A percentile compares a stretch with the other conserved stretches of the same genome.
phyloP scores from a whole-genome alignment of 495 filamentous ascomycete genomes.

The Corynascus novoguineensis region DNA sequence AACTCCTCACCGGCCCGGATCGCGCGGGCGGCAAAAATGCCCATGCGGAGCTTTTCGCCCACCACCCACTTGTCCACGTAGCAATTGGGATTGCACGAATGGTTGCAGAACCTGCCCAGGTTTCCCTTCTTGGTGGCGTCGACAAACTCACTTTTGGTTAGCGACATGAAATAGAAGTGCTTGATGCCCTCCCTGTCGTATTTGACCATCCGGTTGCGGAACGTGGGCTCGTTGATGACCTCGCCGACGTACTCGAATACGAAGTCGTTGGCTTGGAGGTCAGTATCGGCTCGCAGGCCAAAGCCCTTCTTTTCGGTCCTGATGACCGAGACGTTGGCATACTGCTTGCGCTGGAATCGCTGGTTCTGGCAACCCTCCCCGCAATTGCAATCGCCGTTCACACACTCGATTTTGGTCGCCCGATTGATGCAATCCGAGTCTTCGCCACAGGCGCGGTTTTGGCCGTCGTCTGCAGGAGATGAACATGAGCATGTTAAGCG shows the following conservation, averaged over 20 bases:
- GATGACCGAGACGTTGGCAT: conserved; percentile 88
- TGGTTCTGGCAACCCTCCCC: conserved; percentile 87
- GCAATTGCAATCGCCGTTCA: conserved; percentile 76
- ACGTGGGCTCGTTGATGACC: conserved; percentile 87
- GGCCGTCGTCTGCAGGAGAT: conserved; percentile 52
- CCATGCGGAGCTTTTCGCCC: conserved; percentile 97
- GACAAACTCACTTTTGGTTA: conserved; percentile 93
- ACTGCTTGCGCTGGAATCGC: conserved; percentile 86
- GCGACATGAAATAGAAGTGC: conserved; percentile 99
- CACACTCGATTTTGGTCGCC: conserved; percentile 94
- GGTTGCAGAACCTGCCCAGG: conserved; percentile 95
- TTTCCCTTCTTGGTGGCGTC: conserved; percentile 97
- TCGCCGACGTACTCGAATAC: conserved; percentile 98
- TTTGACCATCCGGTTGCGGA: conserved; percentile 79
- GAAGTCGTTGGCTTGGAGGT: conserved; percentile 76
- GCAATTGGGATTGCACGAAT: conserved; percentile 98
- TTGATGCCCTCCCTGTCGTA: conserved; percentile 96
- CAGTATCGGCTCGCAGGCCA: conserved; percentile 74
- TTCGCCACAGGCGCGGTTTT: conserved; percentile 87
- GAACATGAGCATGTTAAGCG: conserved; percentile 12
- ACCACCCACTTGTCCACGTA: conserved; percentile 99
- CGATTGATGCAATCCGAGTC: conserved; percentile 99
- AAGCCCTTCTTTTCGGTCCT: conserved; percentile 97
- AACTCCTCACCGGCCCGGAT: conserved; percentile 90
- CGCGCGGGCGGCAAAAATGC: conserved; percentile 87